A percentile compares a stretch with the other conserved stretches of the same genome.
phyloP scores from a whole-genome alignment of 208 protist genomes.

The Leishmania martiniquensis region DNA sequence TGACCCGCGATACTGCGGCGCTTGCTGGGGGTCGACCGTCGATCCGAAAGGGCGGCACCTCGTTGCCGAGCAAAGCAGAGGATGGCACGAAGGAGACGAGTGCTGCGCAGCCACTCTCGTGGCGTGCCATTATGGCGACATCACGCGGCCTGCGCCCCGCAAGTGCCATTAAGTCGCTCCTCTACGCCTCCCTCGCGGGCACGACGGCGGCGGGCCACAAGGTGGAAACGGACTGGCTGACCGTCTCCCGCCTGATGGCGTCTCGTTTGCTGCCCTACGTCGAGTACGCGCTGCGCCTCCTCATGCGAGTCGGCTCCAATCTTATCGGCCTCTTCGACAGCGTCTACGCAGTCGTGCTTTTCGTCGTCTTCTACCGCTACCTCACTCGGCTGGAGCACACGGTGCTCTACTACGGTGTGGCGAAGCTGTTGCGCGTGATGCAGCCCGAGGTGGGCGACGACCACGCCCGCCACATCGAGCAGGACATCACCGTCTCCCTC shows the following conservation, averaged over 20 bases:
- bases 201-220: neutral
- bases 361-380: slow-evolving; percentile 60
- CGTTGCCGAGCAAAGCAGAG: neutral
- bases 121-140: neutral
- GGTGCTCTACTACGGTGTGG: slow-evolving; percentile 72
- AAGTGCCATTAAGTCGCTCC: slow-evolving; percentile 13
- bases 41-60: neutral
- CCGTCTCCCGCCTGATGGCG: slow-evolving; percentile 31
- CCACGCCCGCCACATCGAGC: slow-evolving; percentile 66
- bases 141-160: slow-evolving; percentile 4
- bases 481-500: slow-evolving; percentile 69
- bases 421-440: slow-evolving; percentile 56
- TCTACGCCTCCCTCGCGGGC: slow-evolving; percentile 20
- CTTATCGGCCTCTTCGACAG: slow-evolving; percentile 62
- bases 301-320: slow-evolving; percentile 36
- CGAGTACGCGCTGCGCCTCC: slow-evolving; percentile 17
- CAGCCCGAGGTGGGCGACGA: slow-evolving; percentile 49
- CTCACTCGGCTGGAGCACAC: slow-evolving; percentile 72
- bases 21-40: neutral
- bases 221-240: slow-evolving; percentile 42
- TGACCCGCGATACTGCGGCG: neutral
- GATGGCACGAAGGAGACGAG: neutral
- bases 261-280: slow-evolving; percentile 41
- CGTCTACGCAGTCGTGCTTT: slow-evolving; percentile 66
- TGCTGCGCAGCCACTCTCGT: slow-evolving; percentile 2